Percentiles rank a stretch among this genome's conserved stretches.
Conservation (phyloP, 2,329 filamentous ascomycete genomes). For the Beauveria sp. region DNA sequence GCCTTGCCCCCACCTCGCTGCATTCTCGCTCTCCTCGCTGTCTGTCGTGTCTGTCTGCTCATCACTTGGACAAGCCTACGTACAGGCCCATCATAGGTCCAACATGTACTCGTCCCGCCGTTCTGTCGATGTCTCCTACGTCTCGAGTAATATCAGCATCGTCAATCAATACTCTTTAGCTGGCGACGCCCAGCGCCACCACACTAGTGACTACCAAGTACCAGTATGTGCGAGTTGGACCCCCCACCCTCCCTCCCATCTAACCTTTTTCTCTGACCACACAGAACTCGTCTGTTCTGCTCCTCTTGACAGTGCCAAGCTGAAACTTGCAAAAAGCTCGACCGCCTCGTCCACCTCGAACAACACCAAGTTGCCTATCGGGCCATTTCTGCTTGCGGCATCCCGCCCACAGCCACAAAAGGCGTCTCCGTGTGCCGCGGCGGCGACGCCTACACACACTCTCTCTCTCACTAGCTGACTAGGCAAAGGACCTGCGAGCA, state of each 20-base stretch:
- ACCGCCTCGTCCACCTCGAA: not conserved
- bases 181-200: not conserved
- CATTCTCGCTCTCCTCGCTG: not conserved
- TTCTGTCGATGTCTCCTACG: no score
- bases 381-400: not conserved
- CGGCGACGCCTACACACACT: not conserved
- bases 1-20: not conserved
- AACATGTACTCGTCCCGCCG: no score
- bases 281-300: not conserved
- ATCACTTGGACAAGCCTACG: no score
- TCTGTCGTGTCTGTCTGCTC: no score
- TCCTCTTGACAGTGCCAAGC: not conserved
- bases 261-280: not conserved
- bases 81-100: no score
- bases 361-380: not conserved
- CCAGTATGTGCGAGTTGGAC: not conserved
- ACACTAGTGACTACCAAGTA: not conserved
- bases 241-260: not conserved
- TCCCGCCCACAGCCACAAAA: not conserved
- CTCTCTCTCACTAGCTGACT: no score
- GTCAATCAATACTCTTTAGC: not conserved
- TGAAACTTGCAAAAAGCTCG: not conserved
- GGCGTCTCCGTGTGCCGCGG: not conserved
- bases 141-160: no score
- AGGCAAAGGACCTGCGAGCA: not conserved